Conservation (phyloP, 306 rosid genomes). For the Vigna trinervia region DNA sequence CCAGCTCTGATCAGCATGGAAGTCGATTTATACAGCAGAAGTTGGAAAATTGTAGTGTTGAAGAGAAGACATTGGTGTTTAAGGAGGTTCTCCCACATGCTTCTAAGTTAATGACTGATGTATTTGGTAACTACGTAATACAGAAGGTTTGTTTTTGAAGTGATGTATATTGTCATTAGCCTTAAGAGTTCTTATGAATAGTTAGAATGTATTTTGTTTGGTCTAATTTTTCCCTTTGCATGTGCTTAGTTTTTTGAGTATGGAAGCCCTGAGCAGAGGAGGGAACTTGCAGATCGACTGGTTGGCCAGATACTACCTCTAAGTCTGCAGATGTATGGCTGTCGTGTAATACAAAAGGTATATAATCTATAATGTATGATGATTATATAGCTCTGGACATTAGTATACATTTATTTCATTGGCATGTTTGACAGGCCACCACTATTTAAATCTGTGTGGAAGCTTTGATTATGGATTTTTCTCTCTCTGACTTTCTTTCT, state of each 20-base stretch:
- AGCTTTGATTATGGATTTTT: conserved; percentile 10
- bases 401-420: conserved; percentile 12
- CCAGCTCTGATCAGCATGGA: conserved; percentile 59
- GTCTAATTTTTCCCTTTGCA: background rate
- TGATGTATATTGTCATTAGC: background rate
- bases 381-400: conserved; percentile 29
- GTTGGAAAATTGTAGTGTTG: conserved; percentile 46
- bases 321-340: conserved; percentile 59
- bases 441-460: conserved; percentile 4
- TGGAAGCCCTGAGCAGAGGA: conserved; percentile 53
- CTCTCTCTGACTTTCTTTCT: background rate
- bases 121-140: conserved; percentile 56
- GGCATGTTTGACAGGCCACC: background rate
- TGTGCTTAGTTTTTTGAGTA: conserved; percentile 51
- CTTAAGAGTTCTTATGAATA: background rate
- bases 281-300: conserved; percentile 48
- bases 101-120: conserved; percentile 56
- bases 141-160: conserved; percentile 46
- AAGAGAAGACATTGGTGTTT: conserved; percentile 51
- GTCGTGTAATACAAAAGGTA: conserved; percentile 60
- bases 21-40: conserved; percentile 59
- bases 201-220: background rate
- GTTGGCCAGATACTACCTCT: conserved; percentile 52
- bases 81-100: conserved; percentile 56
- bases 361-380: background rate